Evolutionary conservation across 2,329 filamentous ascomycete species (phyloP), one percentile per base, ranked within the genome.

Genomic region (Sclerotinia trifoliorum): DNA sequence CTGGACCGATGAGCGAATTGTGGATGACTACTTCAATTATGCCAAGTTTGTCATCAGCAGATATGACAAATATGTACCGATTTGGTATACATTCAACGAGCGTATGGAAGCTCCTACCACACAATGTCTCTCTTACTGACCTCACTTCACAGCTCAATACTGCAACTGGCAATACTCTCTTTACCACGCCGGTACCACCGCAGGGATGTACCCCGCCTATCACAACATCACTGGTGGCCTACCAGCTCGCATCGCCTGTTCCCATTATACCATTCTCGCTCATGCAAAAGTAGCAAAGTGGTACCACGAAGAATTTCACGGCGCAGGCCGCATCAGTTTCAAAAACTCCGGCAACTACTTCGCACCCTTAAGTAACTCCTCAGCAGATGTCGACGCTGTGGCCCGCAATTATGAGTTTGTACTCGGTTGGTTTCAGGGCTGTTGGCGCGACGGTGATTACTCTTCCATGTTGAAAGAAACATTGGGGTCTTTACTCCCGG

Each of bases 71-170:
- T 80, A 83, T 0, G 82, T 86, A 0, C 80, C 83, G 0, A 78
- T 81, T 5, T 85, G 83, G 82, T 83, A 81, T 71, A 85, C 83
- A n/a, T 85, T 84, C 75, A 85, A 86, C 71, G 84, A 85, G 75
- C 83, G 83, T 15, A 70, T 76, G 21, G 69, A 76, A 1, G 74
- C 60, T 42, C 44, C 21, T 4, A 46, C 61, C 29, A 3, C 17
- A 26, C 5, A 4, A 26, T 8, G 0, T 78, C 74, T 63, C 49
- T 51, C 69, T 29, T 39, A n/a, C 61, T 62, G 17, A 65, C 26
- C 24, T 66, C 24, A 26, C 56, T 24, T 10, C 4, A 60, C 32
- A 74, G 72, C 80, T 2, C 80, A 81, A 71, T 81, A 82, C 74
- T 83, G 81, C 69, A 81, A 83, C 68, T 82, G 81, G 81, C 81